Evolutionary conservation across 2,329 filamentous ascomycete species (phyloP), one percentile per base, ranked within the genome.

Genomic region (Trichoderma citrinoviride): DNA sequence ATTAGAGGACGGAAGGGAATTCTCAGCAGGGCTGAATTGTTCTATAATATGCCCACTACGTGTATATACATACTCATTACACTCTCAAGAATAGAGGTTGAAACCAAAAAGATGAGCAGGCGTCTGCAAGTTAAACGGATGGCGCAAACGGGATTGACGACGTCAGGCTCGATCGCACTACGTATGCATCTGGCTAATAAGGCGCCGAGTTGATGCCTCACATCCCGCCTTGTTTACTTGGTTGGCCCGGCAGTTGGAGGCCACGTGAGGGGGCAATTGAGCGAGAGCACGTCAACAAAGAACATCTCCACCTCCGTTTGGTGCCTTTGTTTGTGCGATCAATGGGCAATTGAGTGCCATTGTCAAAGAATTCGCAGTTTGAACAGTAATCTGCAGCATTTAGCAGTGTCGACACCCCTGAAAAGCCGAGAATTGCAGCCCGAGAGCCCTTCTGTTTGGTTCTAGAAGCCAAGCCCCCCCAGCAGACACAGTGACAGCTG

Each of bases 361-460:
- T 44, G 6, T 7, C 7, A 17, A 19, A 33, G 8, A 15, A 46
- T 43, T 52, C 23, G 17, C 56, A n/a, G n/a, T n/a, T n/a, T n/a
- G n/a, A n/a, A n/a, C n/a, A n/a, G n/a, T n/a, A n/a, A n/a, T n/a
- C n/a, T n/a, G n/a, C n/a, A 29, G 46, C 15, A 29, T 29, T 25
- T n/a, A 29, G 54, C 23, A 44, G 25, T 40, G 17, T 33, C 33
- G 21, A 4, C 12, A 29, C 7, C n/a, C n/a, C 23, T 19, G 52
- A 8, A 37, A 37, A 37, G 12, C 10, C 53, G 50, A n/a, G 21
- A 41, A 65, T 55, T 54, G 41, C 64, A 41, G 64, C 64, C 53
- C 55, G 43, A 37, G 33, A 49, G 29, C 41, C 56, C 41, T 65
- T 65, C 64, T 65, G 41, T 65, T 61, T 49, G 64, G 19, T 65